Evolutionary conservation across 148 eudicot genomes (phyloP).

Genomic region (Silene latifolia): DNA sequence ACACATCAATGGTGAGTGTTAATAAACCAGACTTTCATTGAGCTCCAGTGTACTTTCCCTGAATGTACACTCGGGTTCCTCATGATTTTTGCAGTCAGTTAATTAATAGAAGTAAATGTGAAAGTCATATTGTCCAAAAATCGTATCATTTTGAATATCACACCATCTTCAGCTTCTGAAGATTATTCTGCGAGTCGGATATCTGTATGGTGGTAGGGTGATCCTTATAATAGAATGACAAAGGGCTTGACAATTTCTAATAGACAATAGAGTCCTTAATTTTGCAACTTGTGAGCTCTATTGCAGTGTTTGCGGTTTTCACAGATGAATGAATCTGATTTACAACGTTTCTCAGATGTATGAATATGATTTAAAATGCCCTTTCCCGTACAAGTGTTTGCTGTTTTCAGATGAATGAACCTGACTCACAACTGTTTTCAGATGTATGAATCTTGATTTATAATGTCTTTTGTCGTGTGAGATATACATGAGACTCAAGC

Average conservation of each 20-base stretch:
- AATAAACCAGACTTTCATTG: not conserved
- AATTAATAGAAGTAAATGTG: not conserved
- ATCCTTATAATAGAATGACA: not conserved
- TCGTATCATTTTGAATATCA: not conserved
- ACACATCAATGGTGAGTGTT: slow-evolving; percentile 71
- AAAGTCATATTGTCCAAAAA: not conserved
- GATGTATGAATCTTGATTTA: not conserved
- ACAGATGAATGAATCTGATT: too few species aligned
- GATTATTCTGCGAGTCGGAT: not conserved
- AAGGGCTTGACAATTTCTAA: not conserved
- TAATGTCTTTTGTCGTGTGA: not conserved
- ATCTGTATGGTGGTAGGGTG: not conserved
- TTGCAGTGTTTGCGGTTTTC: too few species aligned
- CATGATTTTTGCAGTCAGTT: not conserved
- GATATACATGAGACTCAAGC: not conserved
- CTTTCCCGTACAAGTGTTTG: too few species aligned
- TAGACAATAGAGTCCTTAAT: not conserved
- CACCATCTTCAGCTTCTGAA: not conserved
- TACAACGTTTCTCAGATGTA: too few species aligned
- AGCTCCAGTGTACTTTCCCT: not conserved
- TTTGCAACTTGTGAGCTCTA: too few species aligned
- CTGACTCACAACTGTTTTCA: too few species aligned
- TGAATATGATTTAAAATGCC: too few species aligned
- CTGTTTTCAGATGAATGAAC: too few species aligned
- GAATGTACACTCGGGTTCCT: not conserved